phyloP scores from a whole-genome alignment of 2,329 filamentous ascomycete species.

The Diaporthe eres region DNA sequence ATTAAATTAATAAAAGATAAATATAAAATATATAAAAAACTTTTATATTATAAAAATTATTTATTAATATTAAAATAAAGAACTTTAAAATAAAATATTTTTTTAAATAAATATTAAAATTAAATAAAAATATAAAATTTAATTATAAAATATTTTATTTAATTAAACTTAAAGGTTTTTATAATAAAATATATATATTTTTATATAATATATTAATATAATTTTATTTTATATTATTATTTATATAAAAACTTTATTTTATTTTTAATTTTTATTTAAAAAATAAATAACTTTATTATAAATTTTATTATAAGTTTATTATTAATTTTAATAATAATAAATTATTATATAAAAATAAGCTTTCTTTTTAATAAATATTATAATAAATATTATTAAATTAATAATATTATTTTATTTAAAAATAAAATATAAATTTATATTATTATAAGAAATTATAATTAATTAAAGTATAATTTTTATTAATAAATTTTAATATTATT shows the following conservation, averaged over 20 bases:
- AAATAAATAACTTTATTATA: neutral
- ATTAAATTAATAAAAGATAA: too few relatives aligned
- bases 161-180: neutral
- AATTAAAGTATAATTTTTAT: neutral
- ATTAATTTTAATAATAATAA: neutral
- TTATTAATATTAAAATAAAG: too few relatives aligned
- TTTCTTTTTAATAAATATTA: neutral
- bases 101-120: neutral
- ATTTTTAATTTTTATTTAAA: neutral
- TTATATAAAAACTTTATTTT: neutral
- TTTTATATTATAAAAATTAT: too few relatives aligned
- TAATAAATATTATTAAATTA: neutral
- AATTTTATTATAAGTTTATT: neutral
- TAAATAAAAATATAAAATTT: neutral
- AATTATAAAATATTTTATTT: neutral
- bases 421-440: too few relatives aligned
- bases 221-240: neutral
- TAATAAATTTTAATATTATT: neutral
- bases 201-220: constrained; percentile 12
- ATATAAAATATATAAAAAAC: too few relatives aligned
- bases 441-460: neutral
- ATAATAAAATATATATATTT: neutral
- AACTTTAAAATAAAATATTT: neutral
- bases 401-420: too few relatives aligned
- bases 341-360: neutral